These are phyloP conservation scores for Pseudozyma flocculosa DNA, from an alignment of 1,284 basidiomycete genomes.

Conservation along the genomic window DNA sequence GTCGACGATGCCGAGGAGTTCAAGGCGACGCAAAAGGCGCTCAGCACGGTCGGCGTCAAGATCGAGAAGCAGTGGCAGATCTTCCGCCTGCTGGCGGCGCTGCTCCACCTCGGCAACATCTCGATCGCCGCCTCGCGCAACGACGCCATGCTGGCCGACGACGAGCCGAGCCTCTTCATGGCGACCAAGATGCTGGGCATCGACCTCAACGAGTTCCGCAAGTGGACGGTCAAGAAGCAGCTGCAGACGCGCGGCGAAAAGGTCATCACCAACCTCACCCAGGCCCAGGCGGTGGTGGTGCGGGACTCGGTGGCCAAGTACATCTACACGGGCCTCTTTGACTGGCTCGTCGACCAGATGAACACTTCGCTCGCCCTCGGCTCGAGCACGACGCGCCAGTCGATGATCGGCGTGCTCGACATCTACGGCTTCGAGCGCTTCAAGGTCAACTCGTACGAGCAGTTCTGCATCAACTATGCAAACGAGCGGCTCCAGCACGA, in stretches of 20 bases:
- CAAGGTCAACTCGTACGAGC: slow-evolving; percentile 85
- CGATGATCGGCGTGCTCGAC: slow-evolving; percentile 98
- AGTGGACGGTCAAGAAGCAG: slow-evolving; percentile 98
- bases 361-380: slow-evolving; percentile 92
- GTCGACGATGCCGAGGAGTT: slow-evolving; percentile 97
- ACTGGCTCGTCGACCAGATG: slow-evolving; percentile 96
- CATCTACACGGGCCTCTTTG: slow-evolving; percentile 96
- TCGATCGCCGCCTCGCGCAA: slow-evolving; percentile 78
- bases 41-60: slow-evolving; percentile 94
- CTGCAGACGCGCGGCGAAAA: slow-evolving; percentile 91
- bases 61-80: slow-evolving; percentile 98
- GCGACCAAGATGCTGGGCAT: slow-evolving; percentile 89
- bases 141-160: slow-evolving; percentile 82
- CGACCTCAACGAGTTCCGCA: slow-evolving; percentile 90
- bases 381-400: slow-evolving; percentile 80
- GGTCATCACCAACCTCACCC: slow-evolving; percentile 83
- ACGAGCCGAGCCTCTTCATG: slow-evolving; percentile 76
- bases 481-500: slow-evolving; percentile 92
- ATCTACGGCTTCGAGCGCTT: slow-evolving; percentile 62
- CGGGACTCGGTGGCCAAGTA: slow-evolving; percentile 97
- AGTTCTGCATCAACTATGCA: slow-evolving; percentile 99
- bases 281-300: slow-evolving; percentile 88
- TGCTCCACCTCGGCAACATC: slow-evolving; percentile 95
- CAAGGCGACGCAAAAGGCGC: slow-evolving; percentile 83
- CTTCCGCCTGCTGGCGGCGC: slow-evolving; percentile 86